These are phyloP conservation scores for Yamadazyma oceani DNA, from an alignment of 1,139 yeast species.

Conservation along the genomic window DNA sequence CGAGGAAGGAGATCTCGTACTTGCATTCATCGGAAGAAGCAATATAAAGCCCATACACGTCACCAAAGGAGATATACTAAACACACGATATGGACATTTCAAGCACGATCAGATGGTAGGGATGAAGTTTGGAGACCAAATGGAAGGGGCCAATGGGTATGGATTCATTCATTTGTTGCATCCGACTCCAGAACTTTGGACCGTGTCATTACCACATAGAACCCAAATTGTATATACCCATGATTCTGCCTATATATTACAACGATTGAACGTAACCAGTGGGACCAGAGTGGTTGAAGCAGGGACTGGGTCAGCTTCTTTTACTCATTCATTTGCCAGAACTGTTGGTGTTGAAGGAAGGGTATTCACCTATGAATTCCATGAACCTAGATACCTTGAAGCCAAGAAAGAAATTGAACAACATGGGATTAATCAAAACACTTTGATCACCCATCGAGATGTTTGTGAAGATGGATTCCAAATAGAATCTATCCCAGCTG, in stretches of 20 bases:
- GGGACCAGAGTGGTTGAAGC: slow-evolving; percentile 90
- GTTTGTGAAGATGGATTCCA: slow-evolving; percentile 87
- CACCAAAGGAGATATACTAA: slow-evolving; percentile 57
- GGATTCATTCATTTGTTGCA: slow-evolving; percentile 88
- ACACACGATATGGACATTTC: slow-evolving; percentile 87
- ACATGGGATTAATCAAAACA: slow-evolving; percentile 60
- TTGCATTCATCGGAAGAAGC: slow-evolving; percentile 82
- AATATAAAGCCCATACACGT: slow-evolving; percentile 74
- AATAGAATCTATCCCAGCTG: slow-evolving; percentile 40
- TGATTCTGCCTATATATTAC: slow-evolving; percentile 88
- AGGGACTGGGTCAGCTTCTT: slow-evolving; percentile 97
- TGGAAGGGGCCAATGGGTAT: slow-evolving; percentile 72
- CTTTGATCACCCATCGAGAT: slow-evolving; percentile 79
- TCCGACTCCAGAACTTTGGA: slow-evolving; percentile 97
- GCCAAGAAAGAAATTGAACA: slow-evolving; percentile 74
- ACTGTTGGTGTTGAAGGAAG: slow-evolving; percentile 63
- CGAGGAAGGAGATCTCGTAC: slow-evolving; percentile 81
- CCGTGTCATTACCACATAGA: slow-evolving; percentile 89
- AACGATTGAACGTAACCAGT: slow-evolving; percentile 69
- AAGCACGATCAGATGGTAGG: slow-evolving; percentile 85
- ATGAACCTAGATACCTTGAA: slow-evolving; percentile 75
- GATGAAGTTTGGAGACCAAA: slow-evolving; percentile 78
- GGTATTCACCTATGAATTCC: slow-evolving; percentile 87
- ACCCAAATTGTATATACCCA: slow-evolving; percentile 98
- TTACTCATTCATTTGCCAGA: slow-evolving; percentile 90